These are phyloP conservation scores for Beauveria varroae DNA, from an alignment of 2,329 filamentous ascomycete species.

Conservation along the genomic window DNA sequence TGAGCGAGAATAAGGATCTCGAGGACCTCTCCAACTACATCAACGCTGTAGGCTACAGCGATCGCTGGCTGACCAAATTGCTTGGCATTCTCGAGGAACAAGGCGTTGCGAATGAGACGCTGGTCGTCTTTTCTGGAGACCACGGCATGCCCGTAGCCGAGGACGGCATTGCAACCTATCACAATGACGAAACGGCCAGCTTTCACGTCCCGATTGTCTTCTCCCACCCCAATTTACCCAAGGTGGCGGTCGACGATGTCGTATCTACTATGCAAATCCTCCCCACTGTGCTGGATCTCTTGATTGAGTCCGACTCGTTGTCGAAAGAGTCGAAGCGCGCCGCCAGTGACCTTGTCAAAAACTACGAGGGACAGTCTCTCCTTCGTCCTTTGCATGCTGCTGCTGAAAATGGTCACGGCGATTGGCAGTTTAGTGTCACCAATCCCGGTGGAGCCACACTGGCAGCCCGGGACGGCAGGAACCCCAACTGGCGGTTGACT, in stretches of 20 bases:
- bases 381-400: constrained; percentile 20
- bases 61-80: constrained; percentile 26
- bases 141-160: constrained; percentile 27
- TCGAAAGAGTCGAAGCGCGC: constrained; percentile 18
- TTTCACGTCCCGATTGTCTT: constrained; percentile 26
- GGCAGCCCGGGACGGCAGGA: constrained; percentile 16
- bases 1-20: constrained; percentile 20
- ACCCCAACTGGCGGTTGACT: constrained; percentile 18
- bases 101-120: constrained; percentile 25
- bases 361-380: constrained; percentile 29
- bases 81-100: constrained; percentile 24
- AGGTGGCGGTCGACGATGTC: constrained; percentile 22
- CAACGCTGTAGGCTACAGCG: constrained; percentile 26
- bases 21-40: constrained; percentile 27
- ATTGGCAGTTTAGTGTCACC: constrained; percentile 21
- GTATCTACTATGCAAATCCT: constrained; percentile 27
- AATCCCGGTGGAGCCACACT: constrained; percentile 20
- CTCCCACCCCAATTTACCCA: constrained; percentile 26
- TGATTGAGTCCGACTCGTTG: constrained; percentile 26
- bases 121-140: constrained; percentile 26
- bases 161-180: constrained; percentile 24
- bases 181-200: constrained; percentile 26
- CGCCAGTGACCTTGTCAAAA: constrained; percentile 21
- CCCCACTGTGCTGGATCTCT: constrained; percentile 27
- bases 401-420: constrained; percentile 18